A percentile compares a stretch with the other conserved stretches of the same genome.
Evolutionary conservation across 495 filamentous ascomycete genomes (phyloP).

Genomic region (Lasiosphaeria ovina): DNA sequence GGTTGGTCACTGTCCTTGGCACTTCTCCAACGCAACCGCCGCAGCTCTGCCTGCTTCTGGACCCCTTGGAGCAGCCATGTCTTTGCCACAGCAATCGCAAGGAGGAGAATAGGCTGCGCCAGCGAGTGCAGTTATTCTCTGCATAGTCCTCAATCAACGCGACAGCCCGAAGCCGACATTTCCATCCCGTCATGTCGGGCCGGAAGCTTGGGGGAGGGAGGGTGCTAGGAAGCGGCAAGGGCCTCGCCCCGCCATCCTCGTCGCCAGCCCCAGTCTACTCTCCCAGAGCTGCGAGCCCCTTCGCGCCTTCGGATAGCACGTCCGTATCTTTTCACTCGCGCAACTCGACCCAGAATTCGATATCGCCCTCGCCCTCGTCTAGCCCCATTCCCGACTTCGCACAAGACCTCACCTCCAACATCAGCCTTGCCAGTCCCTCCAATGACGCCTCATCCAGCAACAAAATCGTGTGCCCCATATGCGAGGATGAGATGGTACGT

Average conservation of each 20-base stretch:
- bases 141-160: too few relatives aligned
- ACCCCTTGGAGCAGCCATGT: too few relatives aligned
- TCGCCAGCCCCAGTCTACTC: conserved; percentile 1
- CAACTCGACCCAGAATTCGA: conserved; percentile 28
- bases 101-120: too few relatives aligned
- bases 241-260: conserved; percentile 61
- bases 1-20: too few relatives aligned
- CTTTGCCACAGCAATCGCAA: too few relatives aligned
- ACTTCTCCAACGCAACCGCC: too few relatives aligned
- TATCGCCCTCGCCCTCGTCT: conserved; percentile 36
- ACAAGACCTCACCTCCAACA: conserved; percentile 48
- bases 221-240: conserved; percentile 78
- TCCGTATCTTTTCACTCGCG: conserved; percentile 46
- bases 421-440: conserved; percentile 47
- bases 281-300: conserved; percentile 41
- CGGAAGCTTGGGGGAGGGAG: conserved; percentile 86
- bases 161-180: neutral
- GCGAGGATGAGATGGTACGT: conserved; percentile 86
- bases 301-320: conserved; percentile 54
- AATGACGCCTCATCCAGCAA: conserved; percentile 38
- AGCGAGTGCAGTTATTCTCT: too few relatives aligned
- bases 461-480: conserved; percentile 86
- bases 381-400: conserved; percentile 39
- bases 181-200: conserved; percentile 59
- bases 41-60: too few relatives aligned